Evolutionary conservation across 352 stramenopile genomes (phyloP), one percentile per base, ranked within the genome.

Genomic region (Pythium folliculosum): DNA sequence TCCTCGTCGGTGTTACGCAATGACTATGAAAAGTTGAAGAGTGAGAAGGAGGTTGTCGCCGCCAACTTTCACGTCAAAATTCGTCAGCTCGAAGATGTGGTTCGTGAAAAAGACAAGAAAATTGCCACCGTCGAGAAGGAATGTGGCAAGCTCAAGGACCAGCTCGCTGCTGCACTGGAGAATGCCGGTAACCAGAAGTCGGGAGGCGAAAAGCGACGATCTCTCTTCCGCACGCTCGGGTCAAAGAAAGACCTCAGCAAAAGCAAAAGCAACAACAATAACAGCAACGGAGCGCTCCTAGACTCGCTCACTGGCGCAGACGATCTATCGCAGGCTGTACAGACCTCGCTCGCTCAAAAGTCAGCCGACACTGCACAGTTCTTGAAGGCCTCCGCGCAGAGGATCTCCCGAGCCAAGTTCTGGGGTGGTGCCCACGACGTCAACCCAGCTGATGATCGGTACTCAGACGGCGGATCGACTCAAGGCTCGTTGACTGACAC

Each of bases 21-120:
- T 48, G 86, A 94, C 22, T 48, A 82, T 5, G 83, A 94, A 35
- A 91, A 90, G 53, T 69, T 94, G 3, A 82, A 80, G 45, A 88
- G 75, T 55, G 85, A 94, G 22, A 92, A 95, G 69, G 89, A 92
- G 49, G 71, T 94, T 12, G 49, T 84, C 16, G 75, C 78, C 0
- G 88, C 82, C 1, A 94, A 92, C 22, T 89, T 89, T 40, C 86
- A 92, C 67, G 81, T 96, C 62, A 94, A 94, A 63, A 86, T 95
- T 48, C 83, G 82, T n/a, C 80, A 89, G 23, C 79, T 84, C 12
- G 82, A 94, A 59, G 82, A 93, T 47, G 77, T 67, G 54, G 82
- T 91, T 65, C 80, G 87, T 56, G 83, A 95, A 40, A 95, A 95
- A 63, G 84, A 95, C 61, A 94, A 95, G 67, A 91, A 92, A 32